These are phyloP conservation scores for Neopestalotiopsis sp. DNA, from an alignment of 2,329 filamentous ascomycete species.

Conservation along the genomic window DNA sequence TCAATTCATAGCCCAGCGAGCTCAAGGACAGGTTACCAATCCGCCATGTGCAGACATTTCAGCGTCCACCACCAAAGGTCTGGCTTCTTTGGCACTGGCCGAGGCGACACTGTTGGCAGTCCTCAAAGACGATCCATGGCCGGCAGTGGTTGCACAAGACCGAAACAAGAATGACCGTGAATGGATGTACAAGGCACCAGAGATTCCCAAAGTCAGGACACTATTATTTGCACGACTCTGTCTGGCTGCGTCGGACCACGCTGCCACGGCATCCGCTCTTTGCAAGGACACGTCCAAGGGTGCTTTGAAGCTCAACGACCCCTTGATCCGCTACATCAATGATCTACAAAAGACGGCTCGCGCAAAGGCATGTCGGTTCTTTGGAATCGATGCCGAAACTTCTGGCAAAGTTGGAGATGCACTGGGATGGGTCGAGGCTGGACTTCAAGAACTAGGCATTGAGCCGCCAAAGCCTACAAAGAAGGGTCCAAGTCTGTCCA, in stretches of 20 bases:
- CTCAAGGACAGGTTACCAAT: slow-evolving; percentile 47
- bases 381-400: slow-evolving; percentile 87
- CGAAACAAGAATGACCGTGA: slow-evolving; percentile 85
- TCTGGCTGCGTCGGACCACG: slow-evolving; percentile 87
- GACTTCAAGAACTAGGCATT: slow-evolving; percentile 75
- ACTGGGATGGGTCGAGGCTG: slow-evolving; percentile 85
- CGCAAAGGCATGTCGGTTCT: slow-evolving; percentile 87
- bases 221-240: slow-evolving; percentile 88
- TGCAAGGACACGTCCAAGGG: slow-evolving; percentile 46
- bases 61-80: slow-evolving; percentile 57
- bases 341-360: slow-evolving; percentile 77
- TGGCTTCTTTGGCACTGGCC: slow-evolving; percentile 74
- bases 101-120: slow-evolving; percentile 91
- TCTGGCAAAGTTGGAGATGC: slow-evolving; percentile 81
- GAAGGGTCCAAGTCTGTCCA: slow-evolving; percentile 55
- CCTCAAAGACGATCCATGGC: slow-evolving; percentile 93
- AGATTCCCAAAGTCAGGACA: slow-evolving; percentile 86
- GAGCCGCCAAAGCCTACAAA: slow-evolving; percentile 52
- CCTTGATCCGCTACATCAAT: slow-evolving; percentile 74
- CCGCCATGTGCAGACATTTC: slow-evolving; percentile 60
- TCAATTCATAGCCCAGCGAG: slow-evolving; percentile 68
- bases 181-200: slow-evolving; percentile 94
- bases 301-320: slow-evolving; percentile 63
- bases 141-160: slow-evolving; percentile 79
- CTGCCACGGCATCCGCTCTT: slow-evolving; percentile 69